Evolutionary conservation across 345 rosid genomes (phyloP).

Genomic region (Angophora floribunda): DNA sequence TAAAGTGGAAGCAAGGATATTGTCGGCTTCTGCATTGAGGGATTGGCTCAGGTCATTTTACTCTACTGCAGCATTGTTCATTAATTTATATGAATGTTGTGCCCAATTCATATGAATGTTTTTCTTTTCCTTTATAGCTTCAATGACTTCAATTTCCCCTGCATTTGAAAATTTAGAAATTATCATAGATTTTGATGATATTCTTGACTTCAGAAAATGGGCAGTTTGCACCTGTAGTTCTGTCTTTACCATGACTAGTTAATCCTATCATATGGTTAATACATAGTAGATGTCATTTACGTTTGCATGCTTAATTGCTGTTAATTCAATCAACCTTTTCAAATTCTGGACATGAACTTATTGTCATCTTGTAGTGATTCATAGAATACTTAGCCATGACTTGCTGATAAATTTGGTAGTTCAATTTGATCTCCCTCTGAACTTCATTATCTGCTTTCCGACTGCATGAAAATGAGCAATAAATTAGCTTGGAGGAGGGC

Average conservation of each 20-base stretch:
- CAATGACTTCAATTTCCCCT: background rate
- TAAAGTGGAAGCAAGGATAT: constrained; percentile 58
- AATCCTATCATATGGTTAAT: background rate
- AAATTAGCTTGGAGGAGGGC: background rate
- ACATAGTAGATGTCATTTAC: background rate
- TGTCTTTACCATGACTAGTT: background rate
- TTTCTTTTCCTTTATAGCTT: background rate
- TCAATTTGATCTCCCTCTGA: constrained; percentile 46
- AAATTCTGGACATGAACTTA: background rate
- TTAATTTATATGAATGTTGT: too few species aligned
- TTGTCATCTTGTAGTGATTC: background rate
- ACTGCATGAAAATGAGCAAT: constrained; percentile 20
- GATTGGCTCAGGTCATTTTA: constrained; percentile 64
- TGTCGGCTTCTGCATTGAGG: constrained; percentile 83
- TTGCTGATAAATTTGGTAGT: constrained; percentile 22
- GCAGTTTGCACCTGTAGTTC: background rate
- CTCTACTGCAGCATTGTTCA: background rate
- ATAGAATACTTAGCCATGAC: background rate
- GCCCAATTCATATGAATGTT: background rate
- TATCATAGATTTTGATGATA: background rate
- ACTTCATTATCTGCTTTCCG: constrained; percentile 54
- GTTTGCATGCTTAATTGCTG: background rate
- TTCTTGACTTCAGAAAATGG: background rate
- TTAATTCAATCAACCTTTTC: background rate
- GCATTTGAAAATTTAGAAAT: background rate